Base-by-base conservation (phyloP, 23 red algal genomes). In the Gracilaria caudata region DNA sequence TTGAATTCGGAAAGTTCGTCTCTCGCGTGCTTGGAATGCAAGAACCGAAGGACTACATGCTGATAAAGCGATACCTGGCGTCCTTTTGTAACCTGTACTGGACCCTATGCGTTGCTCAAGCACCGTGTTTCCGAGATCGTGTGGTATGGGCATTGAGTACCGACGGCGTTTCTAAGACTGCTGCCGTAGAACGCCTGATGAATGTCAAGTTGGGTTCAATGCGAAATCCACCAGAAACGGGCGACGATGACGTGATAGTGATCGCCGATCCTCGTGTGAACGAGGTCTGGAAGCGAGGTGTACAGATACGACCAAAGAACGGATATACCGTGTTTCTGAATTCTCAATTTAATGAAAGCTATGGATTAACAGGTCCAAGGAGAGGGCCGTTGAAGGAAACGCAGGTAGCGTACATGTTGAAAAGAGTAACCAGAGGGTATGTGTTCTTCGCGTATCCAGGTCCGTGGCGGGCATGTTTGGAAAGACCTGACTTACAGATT, bases 61-160 rank as follows among this genome's bases (percentile, higher is more conserved):
- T 88, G 32, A 77, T 95, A 40, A 83, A 85, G 36, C 79, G 77
- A 20, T 95, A 95, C 80, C 46, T 95, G 29, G 79, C 70, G 1
- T 23, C 61, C 34, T 95, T 90, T 63, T 84, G 85, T 56, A 90
- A 95, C 55, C 64, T 95, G 7, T 95, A 86, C 46, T 95, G 93
- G 93, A 72, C 72, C 2, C 55, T 74, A 2, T 72, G 61, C 24
- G 66, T 84, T 35, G 55, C 77, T 41, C 77, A 77, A 77, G 66
- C 86, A 4, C 73, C 56, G 0, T 71, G 57, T 19, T 82, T 90
- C 49, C 76, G 54, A 45, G 86, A 83, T 0, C 51, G 77, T 7
- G 81, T 59, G 20, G 93, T 90, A 16, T 83, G 78, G 76, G 84
- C 70, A 35, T 34, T 95, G 54, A 71, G 41, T 34, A 87, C 80